phyloP scores from a whole-genome alignment of 768 basidiomycete genomes.

The Leucogyrophana mollusca region DNA sequence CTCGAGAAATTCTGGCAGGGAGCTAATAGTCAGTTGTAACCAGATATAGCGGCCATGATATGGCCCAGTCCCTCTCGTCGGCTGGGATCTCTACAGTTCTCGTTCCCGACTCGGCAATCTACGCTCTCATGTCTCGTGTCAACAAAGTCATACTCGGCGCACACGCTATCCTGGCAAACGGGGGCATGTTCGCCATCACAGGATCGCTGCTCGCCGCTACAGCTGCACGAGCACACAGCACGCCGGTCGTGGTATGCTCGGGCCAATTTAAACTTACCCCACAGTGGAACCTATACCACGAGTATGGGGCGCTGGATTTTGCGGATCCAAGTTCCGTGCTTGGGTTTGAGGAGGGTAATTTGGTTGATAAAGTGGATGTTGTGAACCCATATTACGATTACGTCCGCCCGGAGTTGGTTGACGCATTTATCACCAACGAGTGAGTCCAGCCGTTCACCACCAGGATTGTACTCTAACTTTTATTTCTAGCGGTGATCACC shows the following conservation, averaged over 20 bases:
- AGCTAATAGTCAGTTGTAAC: slow-evolving; percentile 2
- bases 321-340: slow-evolving; percentile 65
- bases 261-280: slow-evolving; percentile 98
- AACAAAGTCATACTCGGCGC: slow-evolving; percentile 96
- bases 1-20: slow-evolving; percentile 3
- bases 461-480: slow-evolving; percentile 2
- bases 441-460: slow-evolving; percentile 45
- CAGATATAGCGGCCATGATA: slow-evolving; percentile 82
- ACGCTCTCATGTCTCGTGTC: slow-evolving; percentile 93
- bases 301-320: slow-evolving; percentile 82
- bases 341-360: slow-evolving; percentile 73
- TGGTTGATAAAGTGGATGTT: slow-evolving; percentile 88
- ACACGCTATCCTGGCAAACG: slow-evolving; percentile 95
- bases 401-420: slow-evolving; percentile 87
- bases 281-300: slow-evolving; percentile 83
- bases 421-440: slow-evolving; percentile 97
- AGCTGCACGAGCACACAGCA: slow-evolving; percentile 86
- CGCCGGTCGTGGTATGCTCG: slow-evolving; percentile 89
- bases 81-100: slow-evolving; percentile 91
- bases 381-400: slow-evolving; percentile 98
- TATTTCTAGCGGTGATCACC: slow-evolving; percentile 82
- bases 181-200: slow-evolving; percentile 88
- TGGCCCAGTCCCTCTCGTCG: slow-evolving; percentile 79
- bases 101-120: slow-evolving; percentile 94
- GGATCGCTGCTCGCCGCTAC: slow-evolving; percentile 84